Conservation (phyloP, 2,329 filamentous ascomycete genomes). For the Orbilia oligospora region DNA sequence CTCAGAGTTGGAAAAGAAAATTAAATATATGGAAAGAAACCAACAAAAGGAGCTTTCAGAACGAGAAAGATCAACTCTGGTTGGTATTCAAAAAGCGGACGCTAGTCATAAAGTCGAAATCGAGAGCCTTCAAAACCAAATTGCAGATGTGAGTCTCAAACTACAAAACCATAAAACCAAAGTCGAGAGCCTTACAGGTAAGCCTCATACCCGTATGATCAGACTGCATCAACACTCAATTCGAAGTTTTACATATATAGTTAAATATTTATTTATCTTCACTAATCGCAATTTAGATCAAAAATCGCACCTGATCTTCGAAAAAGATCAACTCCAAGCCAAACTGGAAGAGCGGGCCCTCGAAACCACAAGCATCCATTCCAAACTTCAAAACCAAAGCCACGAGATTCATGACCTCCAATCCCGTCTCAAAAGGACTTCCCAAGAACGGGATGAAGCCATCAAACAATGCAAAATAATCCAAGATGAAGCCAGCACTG, state of each 20-base stretch:
- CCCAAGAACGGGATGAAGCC: not conserved
- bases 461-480: not conserved
- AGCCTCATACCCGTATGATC: no score
- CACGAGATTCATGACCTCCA: not conserved
- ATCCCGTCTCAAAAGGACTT: not conserved
- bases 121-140: not conserved
- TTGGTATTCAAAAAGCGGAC: not conserved
- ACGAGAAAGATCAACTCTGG: not conserved
- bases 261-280: no score
- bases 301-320: not conserved
- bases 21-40: not conserved
- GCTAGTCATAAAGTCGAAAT: not conserved
- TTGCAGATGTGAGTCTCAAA: slow-evolving; percentile 7
- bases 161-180: slow-evolving; percentile 10
- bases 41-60: not conserved
- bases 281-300: not conserved
- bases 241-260: no score
- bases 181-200: slow-evolving; percentile 23
- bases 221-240: no score
- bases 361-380: not conserved
- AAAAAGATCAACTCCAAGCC: slow-evolving; percentile 18
- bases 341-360: slow-evolving; percentile 1
- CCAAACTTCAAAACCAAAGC: not conserved
- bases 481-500: not conserved
- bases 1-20: not conserved